phyloP scores from a whole-genome alignment of 106 monocot species.

The Triglochin maritima region DNA sequence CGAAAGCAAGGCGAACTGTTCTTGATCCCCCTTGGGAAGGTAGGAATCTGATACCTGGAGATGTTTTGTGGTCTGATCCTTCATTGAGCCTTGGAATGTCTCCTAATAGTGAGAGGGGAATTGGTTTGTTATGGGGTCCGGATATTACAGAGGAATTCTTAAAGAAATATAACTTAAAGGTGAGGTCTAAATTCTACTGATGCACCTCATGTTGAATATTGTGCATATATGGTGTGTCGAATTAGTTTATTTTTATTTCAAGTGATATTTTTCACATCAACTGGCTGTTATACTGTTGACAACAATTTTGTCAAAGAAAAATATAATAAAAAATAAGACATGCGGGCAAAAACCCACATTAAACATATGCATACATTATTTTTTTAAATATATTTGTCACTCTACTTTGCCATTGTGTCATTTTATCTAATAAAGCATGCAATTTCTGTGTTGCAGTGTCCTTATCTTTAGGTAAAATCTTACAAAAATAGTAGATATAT shows the following conservation, averaged over 20 bases:
- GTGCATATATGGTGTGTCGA: background rate
- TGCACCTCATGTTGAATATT: no score
- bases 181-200: background rate
- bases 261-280: background rate
- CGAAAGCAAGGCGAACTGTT: conserved; percentile 74
- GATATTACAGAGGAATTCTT: conserved; percentile 85
- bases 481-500: no score
- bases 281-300: no score
- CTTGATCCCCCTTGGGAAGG: conserved; percentile 96
- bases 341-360: no score
- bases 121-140: conserved; percentile 89
- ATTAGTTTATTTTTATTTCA: background rate
- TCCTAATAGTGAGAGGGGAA: conserved; percentile 75
- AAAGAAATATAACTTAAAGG: conserved; percentile 56
- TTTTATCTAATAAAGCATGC: no score
- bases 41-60: conserved; percentile 76
- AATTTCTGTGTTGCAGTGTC: no score
- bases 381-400: no score
- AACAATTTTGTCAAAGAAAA: no score
- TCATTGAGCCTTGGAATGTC: conserved; percentile 61
- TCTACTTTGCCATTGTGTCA: no score
- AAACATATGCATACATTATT: no score
- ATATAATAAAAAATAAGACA: no score
- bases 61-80: conserved; percentile 96
- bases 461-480: no score